Conservation (phyloP, 2,329 filamentous ascomycete genomes). For the Arthrocladium fulminans region DNA sequence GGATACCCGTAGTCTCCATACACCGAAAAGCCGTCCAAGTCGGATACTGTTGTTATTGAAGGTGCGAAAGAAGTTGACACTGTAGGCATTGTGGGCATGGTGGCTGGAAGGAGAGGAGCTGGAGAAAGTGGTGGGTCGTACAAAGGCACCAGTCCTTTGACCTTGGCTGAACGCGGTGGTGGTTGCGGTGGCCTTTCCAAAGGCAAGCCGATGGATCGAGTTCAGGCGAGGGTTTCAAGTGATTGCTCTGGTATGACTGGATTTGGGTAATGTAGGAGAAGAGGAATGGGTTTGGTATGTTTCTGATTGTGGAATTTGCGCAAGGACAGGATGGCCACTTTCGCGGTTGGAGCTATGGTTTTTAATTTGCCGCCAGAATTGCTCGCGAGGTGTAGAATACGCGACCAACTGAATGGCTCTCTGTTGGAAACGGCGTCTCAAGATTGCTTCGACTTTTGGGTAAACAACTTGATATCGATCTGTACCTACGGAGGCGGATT, state of each 20-base stretch:
- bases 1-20: conserved; percentile 3
- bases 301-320: neutral
- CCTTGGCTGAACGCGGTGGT: neutral
- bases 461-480: no score
- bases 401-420: no score
- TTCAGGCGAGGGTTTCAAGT: no score
- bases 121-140: neutral
- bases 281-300: no score
- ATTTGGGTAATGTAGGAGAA: neutral
- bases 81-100: neutral
- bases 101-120: neutral
- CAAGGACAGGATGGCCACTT: neutral
- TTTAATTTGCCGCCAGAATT: no score
- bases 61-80: conserved; percentile 2
- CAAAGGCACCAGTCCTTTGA: conserved; percentile 1
- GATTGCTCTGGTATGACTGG: no score
- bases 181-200: no score
- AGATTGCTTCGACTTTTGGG: no score
- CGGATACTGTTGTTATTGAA: neutral
- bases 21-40: conserved; percentile 7
- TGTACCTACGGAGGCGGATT: no score
- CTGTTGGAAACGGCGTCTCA: no score
- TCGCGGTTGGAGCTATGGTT: neutral
- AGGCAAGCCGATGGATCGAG: no score
- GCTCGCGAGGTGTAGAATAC: no score